Percentiles rank a stretch among this genome's conserved stretches.
Conservation (phyloP, 345 rosid species). For the Viola odorata region DNA sequence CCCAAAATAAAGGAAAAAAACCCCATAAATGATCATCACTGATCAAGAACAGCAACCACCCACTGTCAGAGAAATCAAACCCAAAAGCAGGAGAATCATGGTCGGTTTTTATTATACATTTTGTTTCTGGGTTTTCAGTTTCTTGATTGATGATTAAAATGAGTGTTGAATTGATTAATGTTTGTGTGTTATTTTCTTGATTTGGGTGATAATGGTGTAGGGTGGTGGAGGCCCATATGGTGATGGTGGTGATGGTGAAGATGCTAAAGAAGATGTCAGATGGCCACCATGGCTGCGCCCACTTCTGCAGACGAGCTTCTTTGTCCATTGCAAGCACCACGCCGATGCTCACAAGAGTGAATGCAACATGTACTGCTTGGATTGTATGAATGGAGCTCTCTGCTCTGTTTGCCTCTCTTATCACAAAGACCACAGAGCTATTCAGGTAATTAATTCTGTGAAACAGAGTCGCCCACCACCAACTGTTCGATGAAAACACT, state of each 20-base stretch:
- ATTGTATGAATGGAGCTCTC: constrained; percentile 75
- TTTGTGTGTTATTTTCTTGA: too few species aligned
- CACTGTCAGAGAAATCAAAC: constrained; percentile 35
- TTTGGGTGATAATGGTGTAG: constrained; percentile 7
- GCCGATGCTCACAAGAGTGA: constrained; percentile 88
- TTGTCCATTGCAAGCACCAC: constrained; percentile 83
- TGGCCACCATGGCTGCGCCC: constrained; percentile 88
- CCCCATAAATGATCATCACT: constrained; percentile 11
- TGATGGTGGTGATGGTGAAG: constrained; percentile 11
- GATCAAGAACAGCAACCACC: constrained; percentile 28
- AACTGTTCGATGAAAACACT: not conserved
- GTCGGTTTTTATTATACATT: constrained; percentile 13
- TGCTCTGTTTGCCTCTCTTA: constrained; percentile 68
- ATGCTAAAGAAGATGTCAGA: constrained; percentile 12
- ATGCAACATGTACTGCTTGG: constrained; percentile 97
- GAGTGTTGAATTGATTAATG: too few species aligned
- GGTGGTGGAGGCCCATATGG: constrained; percentile 55
- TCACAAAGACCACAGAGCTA: constrained; percentile 73
- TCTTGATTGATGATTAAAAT: not conserved
- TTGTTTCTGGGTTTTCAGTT: not conserved
- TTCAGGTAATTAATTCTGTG: constrained; percentile 49
- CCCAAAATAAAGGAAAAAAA: not conserved
- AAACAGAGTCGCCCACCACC: not conserved
- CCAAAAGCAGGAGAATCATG: constrained; percentile 60
- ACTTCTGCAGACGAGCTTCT: constrained; percentile 65